Conservation (phyloP, 164 flowering plant species). For the Chimonanthus salicifolius region DNA sequence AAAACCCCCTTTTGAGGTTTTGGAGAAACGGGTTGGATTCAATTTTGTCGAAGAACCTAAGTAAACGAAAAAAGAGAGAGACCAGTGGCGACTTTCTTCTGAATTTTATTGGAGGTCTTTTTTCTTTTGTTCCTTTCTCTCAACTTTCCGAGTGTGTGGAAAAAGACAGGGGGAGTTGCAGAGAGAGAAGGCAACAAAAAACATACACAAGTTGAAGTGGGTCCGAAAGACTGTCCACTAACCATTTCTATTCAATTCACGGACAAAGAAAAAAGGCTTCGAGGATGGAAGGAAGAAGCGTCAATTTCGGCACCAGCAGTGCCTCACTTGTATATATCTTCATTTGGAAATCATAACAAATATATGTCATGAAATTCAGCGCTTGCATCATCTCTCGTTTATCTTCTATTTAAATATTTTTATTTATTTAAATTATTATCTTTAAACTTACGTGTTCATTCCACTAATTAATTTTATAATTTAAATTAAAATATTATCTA, state of each 20-base stretch:
- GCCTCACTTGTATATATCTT: neutral
- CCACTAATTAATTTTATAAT: no score
- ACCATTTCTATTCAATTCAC: neutral
- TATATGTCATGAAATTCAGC: neutral
- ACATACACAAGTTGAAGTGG: slow-evolving; percentile 2
- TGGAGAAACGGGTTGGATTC: neutral
- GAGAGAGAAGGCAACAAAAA: slow-evolving; percentile 2
- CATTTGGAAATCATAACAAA: neutral
- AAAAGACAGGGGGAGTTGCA: neutral
- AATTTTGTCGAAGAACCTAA: neutral
- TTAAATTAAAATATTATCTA: no score
- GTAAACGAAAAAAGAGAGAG: neutral
- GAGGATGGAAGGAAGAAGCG: neutral
- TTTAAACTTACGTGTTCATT: no score
- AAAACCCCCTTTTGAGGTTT: slow-evolving; percentile 1
- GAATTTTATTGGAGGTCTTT: neutral
- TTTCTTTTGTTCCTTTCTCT: neutral
- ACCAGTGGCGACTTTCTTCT: neutral
- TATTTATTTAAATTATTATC: no score
- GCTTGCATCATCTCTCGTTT: neutral
- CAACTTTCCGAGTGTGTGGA: neutral
- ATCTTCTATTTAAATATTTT: no score
- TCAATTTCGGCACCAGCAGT: neutral
- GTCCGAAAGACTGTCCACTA: neutral
- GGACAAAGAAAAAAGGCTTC: neutral